A percentile compares a stretch with the other conserved stretches of the same genome.
Conservation (phyloP, 163 green algal species). For the Chlorella variabilis region DNA sequence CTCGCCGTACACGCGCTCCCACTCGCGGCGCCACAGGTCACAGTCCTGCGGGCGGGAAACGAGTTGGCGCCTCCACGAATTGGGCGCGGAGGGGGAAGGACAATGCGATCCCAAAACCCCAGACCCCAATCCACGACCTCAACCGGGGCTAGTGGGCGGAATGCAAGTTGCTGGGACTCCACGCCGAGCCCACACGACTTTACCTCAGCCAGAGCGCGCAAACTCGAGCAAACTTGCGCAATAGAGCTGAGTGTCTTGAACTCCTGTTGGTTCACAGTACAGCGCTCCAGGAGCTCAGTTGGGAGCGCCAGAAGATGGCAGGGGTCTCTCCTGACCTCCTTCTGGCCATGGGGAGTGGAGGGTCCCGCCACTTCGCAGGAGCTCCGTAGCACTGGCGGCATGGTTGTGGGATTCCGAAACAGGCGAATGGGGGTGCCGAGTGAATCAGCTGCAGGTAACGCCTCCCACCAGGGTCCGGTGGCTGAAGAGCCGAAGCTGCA, state of each 20-base stretch:
- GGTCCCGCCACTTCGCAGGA: background rate
- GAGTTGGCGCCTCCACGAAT: background rate
- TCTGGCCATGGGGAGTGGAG: background rate
- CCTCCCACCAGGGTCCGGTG: too few species aligned
- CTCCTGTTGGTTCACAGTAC: background rate
- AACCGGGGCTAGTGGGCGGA: too few species aligned
- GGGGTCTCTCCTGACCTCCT: background rate
- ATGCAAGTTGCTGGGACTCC: background rate
- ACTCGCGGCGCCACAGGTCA: conserved; percentile 8
- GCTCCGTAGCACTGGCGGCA: background rate
- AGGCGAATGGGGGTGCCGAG: too few species aligned
- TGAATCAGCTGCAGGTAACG: too few species aligned
- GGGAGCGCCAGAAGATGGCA: conserved; percentile 13
- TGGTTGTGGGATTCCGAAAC: background rate
- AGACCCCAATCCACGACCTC: background rate
- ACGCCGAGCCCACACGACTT: background rate
- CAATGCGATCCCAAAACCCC: background rate
- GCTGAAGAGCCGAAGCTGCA: too few species aligned
- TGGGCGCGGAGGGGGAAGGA: background rate
- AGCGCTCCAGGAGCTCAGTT: conserved; percentile 21
- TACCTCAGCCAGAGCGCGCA: conserved; percentile 3
- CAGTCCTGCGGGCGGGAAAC: background rate
- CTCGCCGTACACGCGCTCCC: conserved; percentile 1
- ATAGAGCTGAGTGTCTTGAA: conserved; percentile 14
- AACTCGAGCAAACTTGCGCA: background rate